Evolutionary conservation across 306 rosid species (phyloP).

Genomic region (Lupinus albus): DNA sequence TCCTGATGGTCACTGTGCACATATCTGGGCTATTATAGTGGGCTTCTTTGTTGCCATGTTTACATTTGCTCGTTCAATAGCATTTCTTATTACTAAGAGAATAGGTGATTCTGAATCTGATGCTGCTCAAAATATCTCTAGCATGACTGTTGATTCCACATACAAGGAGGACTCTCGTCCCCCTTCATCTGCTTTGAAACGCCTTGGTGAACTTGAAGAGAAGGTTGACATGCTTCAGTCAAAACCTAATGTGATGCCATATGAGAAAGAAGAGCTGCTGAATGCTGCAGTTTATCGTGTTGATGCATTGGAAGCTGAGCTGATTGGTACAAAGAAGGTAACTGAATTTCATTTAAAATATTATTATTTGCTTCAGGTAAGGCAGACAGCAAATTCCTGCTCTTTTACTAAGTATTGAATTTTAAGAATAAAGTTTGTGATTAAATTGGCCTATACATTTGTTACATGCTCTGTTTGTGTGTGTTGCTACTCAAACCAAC

Average conservation of each 20-base stretch:
- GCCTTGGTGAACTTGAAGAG: slow-evolving; percentile 73
- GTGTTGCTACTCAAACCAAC: background rate
- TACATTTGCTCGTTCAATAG: slow-evolving; percentile 48
- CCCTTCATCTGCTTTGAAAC: slow-evolving; percentile 67
- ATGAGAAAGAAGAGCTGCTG: slow-evolving; percentile 82
- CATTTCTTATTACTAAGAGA: slow-evolving; percentile 42
- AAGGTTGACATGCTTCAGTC: slow-evolving; percentile 68
- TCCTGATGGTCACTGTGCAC: slow-evolving; percentile 26
- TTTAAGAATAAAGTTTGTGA: background rate
- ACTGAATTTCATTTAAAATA: slow-evolving; percentile 18
- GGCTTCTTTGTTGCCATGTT: slow-evolving; percentile 62
- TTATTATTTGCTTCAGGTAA: slow-evolving; percentile 8
- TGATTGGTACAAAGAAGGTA: slow-evolving; percentile 82
- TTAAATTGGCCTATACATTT: slow-evolving; percentile 15
- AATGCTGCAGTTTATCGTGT: slow-evolving; percentile 90
- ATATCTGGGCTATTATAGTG: slow-evolving; percentile 54
- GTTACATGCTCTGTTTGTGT: background rate
- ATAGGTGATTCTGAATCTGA: slow-evolving; percentile 37
- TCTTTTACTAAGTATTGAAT: slow-evolving; percentile 17
- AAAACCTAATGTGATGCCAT: slow-evolving; percentile 80
- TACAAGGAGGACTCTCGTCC: slow-evolving; percentile 57
- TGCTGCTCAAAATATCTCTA: slow-evolving; percentile 41
- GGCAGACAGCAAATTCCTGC: background rate
- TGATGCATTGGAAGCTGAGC: slow-evolving; percentile 89
- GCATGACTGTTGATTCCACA: slow-evolving; percentile 37